A percentile compares a stretch with the other conserved stretches of the same genome.
Evolutionary conservation across 2,329 filamentous ascomycete genomes (phyloP).

Genomic region (Xylariaceae sp.): DNA sequence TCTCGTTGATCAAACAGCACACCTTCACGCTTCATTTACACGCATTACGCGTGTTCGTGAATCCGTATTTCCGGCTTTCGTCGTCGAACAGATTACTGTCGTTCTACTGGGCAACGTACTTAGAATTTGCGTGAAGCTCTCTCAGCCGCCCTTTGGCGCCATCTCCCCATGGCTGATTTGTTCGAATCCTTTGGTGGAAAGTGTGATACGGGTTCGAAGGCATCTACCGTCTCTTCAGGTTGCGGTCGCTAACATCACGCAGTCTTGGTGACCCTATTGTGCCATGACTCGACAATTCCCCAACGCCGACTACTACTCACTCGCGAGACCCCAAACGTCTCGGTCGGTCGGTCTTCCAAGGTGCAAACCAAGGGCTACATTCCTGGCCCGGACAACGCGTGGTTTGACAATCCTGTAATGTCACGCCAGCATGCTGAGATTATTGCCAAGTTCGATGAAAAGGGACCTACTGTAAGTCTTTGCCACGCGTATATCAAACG

Average conservation of each 20-base stretch:
- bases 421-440: constrained; percentile 62
- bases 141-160: background rate
- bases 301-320: constrained; percentile 32
- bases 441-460: constrained; percentile 36
- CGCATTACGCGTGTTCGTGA: background rate
- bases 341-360: constrained; percentile 44
- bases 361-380: constrained; percentile 40
- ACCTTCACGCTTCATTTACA: background rate
- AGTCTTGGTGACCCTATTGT: constrained; percentile 10
- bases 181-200: constrained; percentile 4
- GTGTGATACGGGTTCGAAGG: constrained; percentile 17
- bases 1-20: background rate
- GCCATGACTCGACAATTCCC: constrained; percentile 12
- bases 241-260: constrained; percentile 19
- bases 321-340: constrained; percentile 20
- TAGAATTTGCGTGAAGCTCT: background rate
- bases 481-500: background rate
- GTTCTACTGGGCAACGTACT: background rate
- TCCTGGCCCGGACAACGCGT: constrained; percentile 49
- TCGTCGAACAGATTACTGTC: background rate
- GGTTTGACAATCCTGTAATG: constrained; percentile 67
- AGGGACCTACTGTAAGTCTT: constrained; percentile 11
- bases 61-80: too few relatives aligned
- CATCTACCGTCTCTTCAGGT: background rate
- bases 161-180: constrained; percentile 11